phyloP scores from a whole-genome alignment of 306 rosid species.

The Pyrus betulifolia region DNA sequence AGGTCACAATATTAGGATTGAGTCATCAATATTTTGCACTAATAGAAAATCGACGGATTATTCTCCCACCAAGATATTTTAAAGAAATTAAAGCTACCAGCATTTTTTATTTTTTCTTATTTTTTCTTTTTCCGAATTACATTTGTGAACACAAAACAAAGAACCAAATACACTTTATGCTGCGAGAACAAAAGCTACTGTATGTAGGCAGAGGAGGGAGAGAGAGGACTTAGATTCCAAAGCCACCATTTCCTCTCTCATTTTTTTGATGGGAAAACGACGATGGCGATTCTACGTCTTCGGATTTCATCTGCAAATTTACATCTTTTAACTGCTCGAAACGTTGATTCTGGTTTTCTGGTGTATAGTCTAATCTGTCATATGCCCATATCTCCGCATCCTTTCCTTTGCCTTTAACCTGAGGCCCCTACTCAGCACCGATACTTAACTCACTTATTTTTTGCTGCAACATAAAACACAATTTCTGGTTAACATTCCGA shows the following conservation, averaged over 20 bases:
- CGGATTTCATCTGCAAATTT: slow-evolving; percentile 1
- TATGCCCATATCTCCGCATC: slow-evolving; percentile 15
- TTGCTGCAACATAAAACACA: slow-evolving; percentile 30
- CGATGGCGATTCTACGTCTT: neutral
- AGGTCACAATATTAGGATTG: too few species aligned
- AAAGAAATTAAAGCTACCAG: too few species aligned
- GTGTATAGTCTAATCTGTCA: slow-evolving; percentile 7
- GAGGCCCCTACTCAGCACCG: slow-evolving; percentile 32
- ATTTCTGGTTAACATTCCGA: neutral
- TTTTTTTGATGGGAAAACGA: neutral
- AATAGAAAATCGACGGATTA: too few species aligned
- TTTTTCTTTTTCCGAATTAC: neutral
- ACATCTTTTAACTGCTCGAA: neutral
- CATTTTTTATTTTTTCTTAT: too few species aligned
- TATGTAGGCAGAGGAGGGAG: neutral
- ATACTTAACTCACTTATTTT: slow-evolving; percentile 39
- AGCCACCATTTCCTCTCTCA: neutral
- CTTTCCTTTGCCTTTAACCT: slow-evolving; percentile 26
- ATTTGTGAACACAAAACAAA: neutral
- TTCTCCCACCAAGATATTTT: too few species aligned
- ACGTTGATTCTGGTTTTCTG: neutral
- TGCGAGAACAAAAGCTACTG: neutral
- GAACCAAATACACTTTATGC: neutral
- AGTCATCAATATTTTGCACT: too few species aligned
- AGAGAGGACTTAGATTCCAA: neutral